Evolutionary conservation across 192 early-diverging fungal species (phyloP), one percentile per base, ranked within the genome.

Genomic region (Linnemannia schmuckeri): DNA sequence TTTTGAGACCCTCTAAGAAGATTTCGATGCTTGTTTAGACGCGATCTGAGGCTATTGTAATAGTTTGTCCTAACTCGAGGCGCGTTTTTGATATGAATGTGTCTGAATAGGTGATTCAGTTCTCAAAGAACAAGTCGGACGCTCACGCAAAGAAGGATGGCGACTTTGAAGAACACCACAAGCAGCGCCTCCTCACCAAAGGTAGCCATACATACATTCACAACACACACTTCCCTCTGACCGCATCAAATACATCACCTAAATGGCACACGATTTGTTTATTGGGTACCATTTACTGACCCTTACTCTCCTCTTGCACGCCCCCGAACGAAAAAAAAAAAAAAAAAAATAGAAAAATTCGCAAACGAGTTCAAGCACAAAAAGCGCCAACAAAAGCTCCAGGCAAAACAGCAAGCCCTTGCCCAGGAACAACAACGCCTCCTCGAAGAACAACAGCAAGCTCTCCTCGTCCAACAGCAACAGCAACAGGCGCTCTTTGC

Each of bases 101-200:
- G 20, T 27, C 4, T 40, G 54, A 55, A 66, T 81, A 92, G 91
- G 76, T 89, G 6, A 89, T 93, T n/a, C 93, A 94, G 83, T 92
- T 82, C 75, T 88, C 93, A 69, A 88, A 87, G 69, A 88, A 88
- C 27, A 91, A 93, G 57, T 91, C 89, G 13, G 91, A 93, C 79
- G 89, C 94, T 8, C 91, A 93, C 74, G 94, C 96, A 68, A 93
- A 91, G 52, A 77, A 90, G 41, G 93, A 96, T 81, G 95, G 95
- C 12, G 91, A 92, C 24, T 89, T 91, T 80, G 94, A 95, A 33
- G 89, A 93, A 46, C 93, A 96, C 75, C 90, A 96, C 73, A 77
- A 88, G 72, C 70, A 82, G 75, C 88, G 96, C 22, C 74, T 90
- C 47, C 90, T 89, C 66, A 92, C 90, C 63, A 95, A 96, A 92